phyloP scores from a whole-genome alignment of 208 protist species.

The Sergeia podlipaevii region DNA sequence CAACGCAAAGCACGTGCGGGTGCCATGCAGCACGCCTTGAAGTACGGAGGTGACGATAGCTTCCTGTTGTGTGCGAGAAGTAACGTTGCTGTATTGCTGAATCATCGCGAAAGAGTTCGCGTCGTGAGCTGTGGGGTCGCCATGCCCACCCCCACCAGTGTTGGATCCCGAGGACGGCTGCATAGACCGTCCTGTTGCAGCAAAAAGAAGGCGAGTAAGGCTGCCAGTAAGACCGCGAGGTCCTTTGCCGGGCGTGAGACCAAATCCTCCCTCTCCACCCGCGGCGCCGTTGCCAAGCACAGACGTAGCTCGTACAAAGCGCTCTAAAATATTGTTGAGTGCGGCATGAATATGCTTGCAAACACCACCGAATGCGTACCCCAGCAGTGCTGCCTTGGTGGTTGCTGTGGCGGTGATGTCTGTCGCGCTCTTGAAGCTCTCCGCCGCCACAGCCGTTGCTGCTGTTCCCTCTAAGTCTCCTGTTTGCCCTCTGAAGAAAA shows the following conservation, averaged over 20 bases:
- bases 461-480: not conserved
- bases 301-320: slow-evolving; percentile 35
- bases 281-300: slow-evolving; percentile 12
- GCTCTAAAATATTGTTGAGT: slow-evolving; percentile 59
- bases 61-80: slow-evolving; percentile 55
- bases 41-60: slow-evolving; percentile 30
- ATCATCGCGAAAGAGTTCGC: not conserved
- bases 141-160: not conserved
- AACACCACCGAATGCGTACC: slow-evolving; percentile 61
- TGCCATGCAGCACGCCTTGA: slow-evolving; percentile 27
- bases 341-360: slow-evolving; percentile 60
- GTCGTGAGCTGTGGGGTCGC: slow-evolving; percentile 3
- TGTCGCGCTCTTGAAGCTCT: not conserved
- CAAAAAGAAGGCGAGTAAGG: slow-evolving; percentile 19
- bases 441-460: not conserved
- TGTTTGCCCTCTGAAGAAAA: slow-evolving; percentile 29
- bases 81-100: slow-evolving; percentile 44
- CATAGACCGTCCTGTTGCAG: slow-evolving; percentile 15
- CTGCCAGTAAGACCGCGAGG: slow-evolving; percentile 16
- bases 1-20: slow-evolving; percentile 46
- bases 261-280: not conserved
- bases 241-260: not conserved
- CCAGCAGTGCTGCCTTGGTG: slow-evolving; percentile 25
- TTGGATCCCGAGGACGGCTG: not conserved
- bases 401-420: slow-evolving; percentile 1